Evolutionary conservation across 176 grass and related monocot genomes (phyloP).

Genomic region (Musa beccarii): DNA sequence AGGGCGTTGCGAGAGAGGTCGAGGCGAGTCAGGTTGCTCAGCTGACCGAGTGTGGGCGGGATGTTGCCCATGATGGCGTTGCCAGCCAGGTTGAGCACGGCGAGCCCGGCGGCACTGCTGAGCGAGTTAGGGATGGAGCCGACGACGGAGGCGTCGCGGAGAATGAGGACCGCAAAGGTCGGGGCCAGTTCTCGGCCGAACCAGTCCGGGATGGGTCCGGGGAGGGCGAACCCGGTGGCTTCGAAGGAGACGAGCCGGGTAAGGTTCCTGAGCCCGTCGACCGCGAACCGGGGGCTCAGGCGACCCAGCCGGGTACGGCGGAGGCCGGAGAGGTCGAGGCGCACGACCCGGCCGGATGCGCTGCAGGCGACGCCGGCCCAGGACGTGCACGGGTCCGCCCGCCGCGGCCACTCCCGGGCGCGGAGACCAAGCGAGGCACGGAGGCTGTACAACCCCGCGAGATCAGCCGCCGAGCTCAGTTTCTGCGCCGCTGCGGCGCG

Average conservation of each 20-base stretch:
- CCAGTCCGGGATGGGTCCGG: constrained; percentile 60
- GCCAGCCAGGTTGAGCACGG: constrained; percentile 44
- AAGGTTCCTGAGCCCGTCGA: constrained; percentile 47
- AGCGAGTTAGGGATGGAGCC: constrained; percentile 48
- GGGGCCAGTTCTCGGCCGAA: constrained; percentile 43
- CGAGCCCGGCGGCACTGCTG: constrained; percentile 40
- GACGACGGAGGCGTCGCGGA: constrained; percentile 30
- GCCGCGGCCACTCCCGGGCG: constrained; percentile 46
- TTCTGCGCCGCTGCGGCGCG: neutral
- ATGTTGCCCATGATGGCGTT: constrained; percentile 34
- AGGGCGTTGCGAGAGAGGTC: constrained; percentile 48
- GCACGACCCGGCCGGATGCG: constrained; percentile 39
- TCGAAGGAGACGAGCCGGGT: constrained; percentile 44
- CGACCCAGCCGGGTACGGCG: constrained; percentile 46
- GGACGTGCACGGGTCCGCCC: constrained; percentile 42
- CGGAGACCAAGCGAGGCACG: constrained; percentile 62
- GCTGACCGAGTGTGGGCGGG: constrained; percentile 42
- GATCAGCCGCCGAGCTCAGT: constrained; percentile 29
- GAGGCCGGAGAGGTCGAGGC: constrained; percentile 40
- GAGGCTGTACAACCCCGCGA: constrained; percentile 35
- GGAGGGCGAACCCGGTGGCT: constrained; percentile 70
- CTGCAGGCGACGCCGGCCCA: constrained; percentile 67
- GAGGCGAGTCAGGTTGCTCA: constrained; percentile 52
- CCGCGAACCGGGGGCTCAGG: constrained; percentile 30
- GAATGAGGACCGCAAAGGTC: constrained; percentile 45